Evolutionary conservation across 2,329 filamentous ascomycete species (phyloP).

Genomic region (Pseudogymnoascus sp.): DNA sequence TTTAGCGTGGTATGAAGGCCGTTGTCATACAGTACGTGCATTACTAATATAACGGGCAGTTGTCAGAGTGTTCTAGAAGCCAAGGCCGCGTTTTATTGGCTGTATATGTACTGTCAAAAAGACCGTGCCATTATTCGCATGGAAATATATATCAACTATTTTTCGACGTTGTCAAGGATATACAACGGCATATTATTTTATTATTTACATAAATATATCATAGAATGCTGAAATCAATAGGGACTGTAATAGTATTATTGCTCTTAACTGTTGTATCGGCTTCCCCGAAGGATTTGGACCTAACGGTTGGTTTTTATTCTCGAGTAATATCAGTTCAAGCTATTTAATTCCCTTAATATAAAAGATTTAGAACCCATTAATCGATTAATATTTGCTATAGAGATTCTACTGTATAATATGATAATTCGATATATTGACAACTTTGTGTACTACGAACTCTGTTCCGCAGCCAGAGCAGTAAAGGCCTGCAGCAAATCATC

Average conservation of each 20-base stretch:
- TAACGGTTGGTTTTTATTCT: neutral
- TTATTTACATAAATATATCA: neutral
- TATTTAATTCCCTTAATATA: neutral
- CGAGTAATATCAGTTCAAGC: neutral
- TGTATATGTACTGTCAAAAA: neutral
- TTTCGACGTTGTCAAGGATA: neutral
- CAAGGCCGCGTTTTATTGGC: neutral
- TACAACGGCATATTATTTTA: neutral
- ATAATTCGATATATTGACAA: neutral
- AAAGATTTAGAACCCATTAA: neutral
- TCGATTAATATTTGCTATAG: neutral
- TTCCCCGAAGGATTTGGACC: neutral
- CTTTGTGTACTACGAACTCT: neutral
- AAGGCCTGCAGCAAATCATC: slow-evolving; percentile 66
- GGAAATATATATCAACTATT: neutral
- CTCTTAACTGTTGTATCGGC: neutral
- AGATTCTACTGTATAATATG: neutral
- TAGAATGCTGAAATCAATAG: neutral
- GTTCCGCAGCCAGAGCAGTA: slow-evolving; percentile 26
- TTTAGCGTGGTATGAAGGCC: neutral
- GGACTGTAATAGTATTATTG: too few relatives aligned
- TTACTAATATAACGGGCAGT: slow-evolving; percentile 1
- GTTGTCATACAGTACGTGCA: neutral
- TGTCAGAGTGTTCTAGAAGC: neutral
- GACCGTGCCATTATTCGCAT: neutral